phyloP scores from a whole-genome alignment of 1,284 basidiomycete species.

The Paramarasmius palmivorus region DNA sequence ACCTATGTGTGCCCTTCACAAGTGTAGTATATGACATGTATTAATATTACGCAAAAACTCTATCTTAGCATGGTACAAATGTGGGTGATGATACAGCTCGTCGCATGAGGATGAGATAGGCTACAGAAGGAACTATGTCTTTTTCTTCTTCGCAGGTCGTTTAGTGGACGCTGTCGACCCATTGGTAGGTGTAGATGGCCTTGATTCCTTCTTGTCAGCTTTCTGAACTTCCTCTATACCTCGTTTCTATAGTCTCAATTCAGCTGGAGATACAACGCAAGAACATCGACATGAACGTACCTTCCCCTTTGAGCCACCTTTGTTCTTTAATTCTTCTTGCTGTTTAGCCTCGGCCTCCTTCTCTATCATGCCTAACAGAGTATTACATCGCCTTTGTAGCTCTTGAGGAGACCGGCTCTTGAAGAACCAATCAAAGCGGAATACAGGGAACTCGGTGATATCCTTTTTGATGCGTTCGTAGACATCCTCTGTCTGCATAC shows the following conservation, averaged over 20 bases:
- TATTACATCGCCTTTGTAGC: constrained; percentile 87
- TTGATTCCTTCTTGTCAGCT: constrained; percentile 55
- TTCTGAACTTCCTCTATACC: constrained; percentile 66
- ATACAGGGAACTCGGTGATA: constrained; percentile 94
- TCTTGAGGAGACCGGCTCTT: constrained; percentile 93
- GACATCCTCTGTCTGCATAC: constrained; percentile 88
- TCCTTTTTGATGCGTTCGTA: constrained; percentile 97
- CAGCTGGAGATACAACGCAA: constrained; percentile 6
- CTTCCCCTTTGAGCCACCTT: constrained; percentile 59
- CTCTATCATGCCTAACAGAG: constrained; percentile 87
- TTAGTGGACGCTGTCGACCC: constrained; percentile 42
- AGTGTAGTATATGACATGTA: neutral
- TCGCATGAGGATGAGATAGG: neutral
- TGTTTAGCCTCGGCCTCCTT: constrained; percentile 78
- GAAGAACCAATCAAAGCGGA: constrained; percentile 99
- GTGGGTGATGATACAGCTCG: neutral
- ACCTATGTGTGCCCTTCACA: neutral
- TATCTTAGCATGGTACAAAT: too few relatives aligned
- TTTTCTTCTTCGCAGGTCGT: constrained; percentile 55
- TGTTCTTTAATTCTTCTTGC: constrained; percentile 67
- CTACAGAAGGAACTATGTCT: constrained; percentile 32
- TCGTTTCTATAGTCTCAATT: constrained; percentile 50
- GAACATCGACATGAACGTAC: constrained; percentile 34
- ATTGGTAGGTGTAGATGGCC: constrained; percentile 54
- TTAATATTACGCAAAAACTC: too few relatives aligned